Percentiles rank a stretch among this genome's conserved stretches.
phyloP scores from a whole-genome alignment of 306 rosid genomes.

The Heteromeles arbutifolia region DNA sequence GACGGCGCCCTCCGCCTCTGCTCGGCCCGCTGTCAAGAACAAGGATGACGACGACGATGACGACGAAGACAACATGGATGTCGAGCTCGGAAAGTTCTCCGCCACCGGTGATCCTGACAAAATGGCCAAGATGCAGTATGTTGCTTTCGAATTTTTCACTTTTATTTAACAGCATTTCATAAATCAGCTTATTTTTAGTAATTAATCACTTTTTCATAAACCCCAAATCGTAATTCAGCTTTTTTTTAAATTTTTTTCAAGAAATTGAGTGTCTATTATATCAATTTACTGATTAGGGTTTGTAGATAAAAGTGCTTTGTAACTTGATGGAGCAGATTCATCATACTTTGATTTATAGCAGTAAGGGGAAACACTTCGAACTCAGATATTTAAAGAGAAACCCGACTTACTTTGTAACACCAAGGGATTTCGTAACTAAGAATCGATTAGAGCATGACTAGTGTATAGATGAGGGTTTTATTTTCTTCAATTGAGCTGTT shows the following conservation, averaged over 20 bases:
- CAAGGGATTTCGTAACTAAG: not conserved
- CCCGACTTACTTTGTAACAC: not conserved
- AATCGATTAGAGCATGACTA: too few species aligned
- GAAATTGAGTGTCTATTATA: not conserved
- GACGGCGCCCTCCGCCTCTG: not conserved
- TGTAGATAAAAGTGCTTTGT: not conserved
- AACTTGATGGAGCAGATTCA: not conserved
- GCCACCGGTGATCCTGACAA: constrained; percentile 68
- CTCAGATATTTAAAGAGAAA: not conserved
- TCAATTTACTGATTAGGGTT: not conserved
- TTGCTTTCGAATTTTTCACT: not conserved
- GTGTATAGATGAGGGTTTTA: too few species aligned
- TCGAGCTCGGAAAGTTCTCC: constrained; percentile 76
- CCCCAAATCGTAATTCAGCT: too few species aligned
- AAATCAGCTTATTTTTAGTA: not conserved
- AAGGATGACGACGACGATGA: constrained; percentile 72
- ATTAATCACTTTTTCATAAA: too few species aligned
- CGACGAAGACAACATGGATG: constrained; percentile 87
- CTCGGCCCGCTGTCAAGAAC: not conserved
- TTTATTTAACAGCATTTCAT: not conserved
- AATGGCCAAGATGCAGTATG: constrained; percentile 89
- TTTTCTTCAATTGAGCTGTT: not conserved
- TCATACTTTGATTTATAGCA: not conserved
- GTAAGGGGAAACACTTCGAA: not conserved
- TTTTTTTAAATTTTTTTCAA: not conserved